Percentiles rank a stretch among this genome's conserved stretches.
phyloP scores from a whole-genome alignment of 1,284 basidiomycete genomes.

The Ganoderma boninense region DNA sequence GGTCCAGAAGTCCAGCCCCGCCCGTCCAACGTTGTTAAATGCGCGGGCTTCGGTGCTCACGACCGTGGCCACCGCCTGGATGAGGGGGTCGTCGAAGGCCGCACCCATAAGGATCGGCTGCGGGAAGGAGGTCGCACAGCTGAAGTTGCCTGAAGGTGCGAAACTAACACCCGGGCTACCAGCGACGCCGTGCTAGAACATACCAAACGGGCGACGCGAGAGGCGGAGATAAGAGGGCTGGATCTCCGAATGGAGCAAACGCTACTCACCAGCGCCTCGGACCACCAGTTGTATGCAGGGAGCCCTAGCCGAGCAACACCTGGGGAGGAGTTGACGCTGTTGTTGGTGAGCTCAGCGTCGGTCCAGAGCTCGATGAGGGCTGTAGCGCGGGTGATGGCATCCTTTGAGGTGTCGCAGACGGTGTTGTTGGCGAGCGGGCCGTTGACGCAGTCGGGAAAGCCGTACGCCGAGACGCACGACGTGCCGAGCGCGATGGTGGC shows the following conservation, averaged over 20 bases:
- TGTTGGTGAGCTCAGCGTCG: constrained; percentile 56
- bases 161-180: constrained; percentile 60
- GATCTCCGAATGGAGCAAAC: neutral
- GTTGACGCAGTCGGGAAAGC: constrained; percentile 58
- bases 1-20: constrained; percentile 64
- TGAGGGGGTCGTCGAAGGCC: constrained; percentile 56
- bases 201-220: neutral
- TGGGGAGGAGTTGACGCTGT: constrained; percentile 56
- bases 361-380: constrained; percentile 58
- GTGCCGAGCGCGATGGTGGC: constrained; percentile 19
- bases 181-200: constrained; percentile 57
- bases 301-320: constrained; percentile 61
- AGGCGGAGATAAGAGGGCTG: neutral
- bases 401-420: constrained; percentile 57
- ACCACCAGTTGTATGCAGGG: constrained; percentile 64
- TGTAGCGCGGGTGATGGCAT: constrained; percentile 55
- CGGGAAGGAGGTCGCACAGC: constrained; percentile 65
- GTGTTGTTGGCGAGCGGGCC: constrained; percentile 54
- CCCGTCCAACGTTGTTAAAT: constrained; percentile 59
- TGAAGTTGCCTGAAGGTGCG: constrained; percentile 56
- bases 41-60: constrained; percentile 66
- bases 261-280: constrained; percentile 53
- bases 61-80: constrained; percentile 55
- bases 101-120: constrained; percentile 47
- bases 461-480: constrained; percentile 16